Conservation (phyloP, 2,329 filamentous ascomycete species). For the Exophiala sideris region DNA sequence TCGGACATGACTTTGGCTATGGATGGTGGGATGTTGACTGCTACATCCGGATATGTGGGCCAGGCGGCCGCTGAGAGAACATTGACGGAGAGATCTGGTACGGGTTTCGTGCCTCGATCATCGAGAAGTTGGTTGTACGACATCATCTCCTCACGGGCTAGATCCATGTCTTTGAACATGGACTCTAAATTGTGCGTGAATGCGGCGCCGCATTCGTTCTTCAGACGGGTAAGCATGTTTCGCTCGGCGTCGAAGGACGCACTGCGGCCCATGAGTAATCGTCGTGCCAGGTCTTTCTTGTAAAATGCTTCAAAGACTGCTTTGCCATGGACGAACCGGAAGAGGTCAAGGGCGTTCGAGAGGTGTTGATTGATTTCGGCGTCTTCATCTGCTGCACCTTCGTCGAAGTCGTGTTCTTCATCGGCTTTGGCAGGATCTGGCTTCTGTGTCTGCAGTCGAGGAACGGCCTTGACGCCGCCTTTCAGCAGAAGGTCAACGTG, state of each 20-base stretch:
- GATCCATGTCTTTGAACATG: slow-evolving; percentile 98
- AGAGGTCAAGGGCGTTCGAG: slow-evolving; percentile 88
- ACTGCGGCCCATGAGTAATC: slow-evolving; percentile 85
- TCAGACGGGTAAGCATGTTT: slow-evolving; percentile 88
- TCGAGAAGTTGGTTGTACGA: slow-evolving; percentile 71
- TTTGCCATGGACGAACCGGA: slow-evolving; percentile 95
- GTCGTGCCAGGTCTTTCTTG: slow-evolving; percentile 90
- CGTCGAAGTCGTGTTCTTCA: slow-evolving; percentile 58
- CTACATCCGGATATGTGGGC: slow-evolving; percentile 81
- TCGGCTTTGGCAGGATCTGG: slow-evolving; percentile 56
- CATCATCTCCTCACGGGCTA: slow-evolving; percentile 89
- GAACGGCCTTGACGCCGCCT: slow-evolving; percentile 80
- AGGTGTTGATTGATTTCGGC: slow-evolving; percentile 87
- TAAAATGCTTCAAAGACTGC: slow-evolving; percentile 99
- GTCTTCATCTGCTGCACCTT: slow-evolving; percentile 60
- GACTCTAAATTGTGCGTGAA: slow-evolving; percentile 98
- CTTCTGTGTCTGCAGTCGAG: slow-evolving; percentile 58
- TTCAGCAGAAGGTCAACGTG: slow-evolving; percentile 87
- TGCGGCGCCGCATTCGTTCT: slow-evolving; percentile 85
- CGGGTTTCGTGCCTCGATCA: slow-evolving; percentile 54
- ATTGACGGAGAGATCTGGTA: slow-evolving; percentile 76
- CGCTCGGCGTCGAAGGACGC: slow-evolving; percentile 93
- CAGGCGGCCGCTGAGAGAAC: slow-evolving; percentile 89
- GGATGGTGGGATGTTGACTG: slow-evolving; percentile 69
- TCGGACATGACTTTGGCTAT: slow-evolving; percentile 73